These are phyloP conservation scores for Xylariaceae sp. DNA, from an alignment of 2,329 filamentous ascomycete genomes.

Conservation along the genomic window DNA sequence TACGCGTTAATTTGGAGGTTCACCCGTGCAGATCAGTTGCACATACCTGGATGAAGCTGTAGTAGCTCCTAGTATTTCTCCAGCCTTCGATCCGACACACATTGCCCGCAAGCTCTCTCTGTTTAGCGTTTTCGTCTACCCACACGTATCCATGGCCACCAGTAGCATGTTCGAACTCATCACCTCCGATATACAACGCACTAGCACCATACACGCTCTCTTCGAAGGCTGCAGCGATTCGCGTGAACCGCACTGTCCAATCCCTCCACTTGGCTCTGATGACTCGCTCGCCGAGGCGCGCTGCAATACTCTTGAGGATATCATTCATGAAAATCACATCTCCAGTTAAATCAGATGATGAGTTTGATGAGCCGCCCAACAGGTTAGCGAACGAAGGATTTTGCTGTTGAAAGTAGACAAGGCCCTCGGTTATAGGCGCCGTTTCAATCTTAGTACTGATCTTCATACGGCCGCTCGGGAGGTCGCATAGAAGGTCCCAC, in stretches of 20 bases:
- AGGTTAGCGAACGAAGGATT: constrained; percentile 54
- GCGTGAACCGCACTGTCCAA: constrained; percentile 91
- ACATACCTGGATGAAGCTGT: constrained; percentile 81
- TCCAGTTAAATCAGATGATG: constrained; percentile 65
- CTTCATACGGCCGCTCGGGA: constrained; percentile 88
- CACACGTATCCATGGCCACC: constrained; percentile 93
- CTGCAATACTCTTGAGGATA: constrained; percentile 76
- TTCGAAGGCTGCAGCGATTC: constrained; percentile 89
- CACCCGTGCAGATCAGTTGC: too few relatives aligned
- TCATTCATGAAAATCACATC: constrained; percentile 87
- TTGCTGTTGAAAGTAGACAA: constrained; percentile 83
- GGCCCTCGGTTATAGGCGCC: constrained; percentile 76
- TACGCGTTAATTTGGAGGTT: too few relatives aligned
- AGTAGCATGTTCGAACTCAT: constrained; percentile 57
- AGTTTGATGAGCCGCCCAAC: constrained; percentile 32
- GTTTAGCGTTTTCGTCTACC: constrained; percentile 75
- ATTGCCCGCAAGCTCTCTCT: constrained; percentile 84
- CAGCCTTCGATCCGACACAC: constrained; percentile 93
- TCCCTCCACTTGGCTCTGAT: constrained; percentile 90
- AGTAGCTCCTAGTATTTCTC: constrained; percentile 93
- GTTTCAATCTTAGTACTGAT: constrained; percentile 86
- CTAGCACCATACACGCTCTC: constrained; percentile 93
- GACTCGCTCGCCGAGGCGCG: constrained; percentile 82
- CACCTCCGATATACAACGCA: constrained; percentile 77
- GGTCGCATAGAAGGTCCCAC: constrained; percentile 96